Base-by-base conservation (phyloP, 192 early-diverging fungal species). In the Rhizoclosmatium sp. region DNA sequence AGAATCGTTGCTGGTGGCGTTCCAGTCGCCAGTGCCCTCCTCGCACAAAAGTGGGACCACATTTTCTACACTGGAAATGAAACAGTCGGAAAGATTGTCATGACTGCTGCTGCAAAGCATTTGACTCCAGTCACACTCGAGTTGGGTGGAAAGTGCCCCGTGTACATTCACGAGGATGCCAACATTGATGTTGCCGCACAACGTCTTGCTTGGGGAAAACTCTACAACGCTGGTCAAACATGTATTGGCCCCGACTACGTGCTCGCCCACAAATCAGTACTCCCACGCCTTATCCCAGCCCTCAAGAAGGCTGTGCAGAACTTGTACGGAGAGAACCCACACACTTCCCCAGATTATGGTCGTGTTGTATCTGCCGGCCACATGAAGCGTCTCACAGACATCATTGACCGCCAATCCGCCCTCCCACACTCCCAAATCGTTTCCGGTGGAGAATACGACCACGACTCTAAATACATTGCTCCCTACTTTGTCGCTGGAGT, bases 61-160 rank as follows among this genome's bases (percentile, higher is more conserved):
- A 96, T 95, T 78, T 95, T 95, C 71, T 99, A 95, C 85, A 99
- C 97, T 0, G 97, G 97, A 65, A 93, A 88, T 78, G 88, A 88
- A 7, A 56, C 68, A 4, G 93, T 99, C 31, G 97, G 92, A 51
- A 92, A 89, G 70, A 88, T 96, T 41, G 89, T 98, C 21, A 93
- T 94, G 87, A 56, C 59, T 3, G 96, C 96, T 16, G 96, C 96
- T 14, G 92, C 93, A 14, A 92, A 95, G 80, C 82, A 94, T 65
- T 87, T 97, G 56, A 93, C 95, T 3, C 92, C 93, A 16, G 93
- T 95, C 3, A 92, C 95, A 47, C 89, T 99, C 56, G 97, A 98
- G 84, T 91, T 99, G 45, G 97, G 97, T 64, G 97, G 97, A 39
- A 99, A 99, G 86, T 95, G 47, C 74, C 94, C 84, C 80, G 88